A percentile compares a stretch with the other conserved stretches of the same genome.
phyloP scores from a whole-genome alignment of 2,329 filamentous ascomycete species.

The Trichophyton schoenleinii region DNA sequence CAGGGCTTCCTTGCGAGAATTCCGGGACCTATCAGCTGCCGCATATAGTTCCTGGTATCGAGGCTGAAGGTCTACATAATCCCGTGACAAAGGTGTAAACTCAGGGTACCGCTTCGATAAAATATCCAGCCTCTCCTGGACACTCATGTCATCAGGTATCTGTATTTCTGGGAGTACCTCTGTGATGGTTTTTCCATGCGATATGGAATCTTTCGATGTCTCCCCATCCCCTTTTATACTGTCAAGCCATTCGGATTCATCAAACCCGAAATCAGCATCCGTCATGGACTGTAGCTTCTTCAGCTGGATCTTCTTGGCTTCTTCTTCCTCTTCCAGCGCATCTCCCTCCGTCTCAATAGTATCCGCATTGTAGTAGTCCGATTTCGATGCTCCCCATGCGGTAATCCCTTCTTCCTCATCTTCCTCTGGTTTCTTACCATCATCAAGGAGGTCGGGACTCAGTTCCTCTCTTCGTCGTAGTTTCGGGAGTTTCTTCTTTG shows the following conservation, averaged over 20 bases:
- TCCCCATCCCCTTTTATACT: slow-evolving; percentile 38
- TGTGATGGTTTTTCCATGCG: slow-evolving; percentile 51
- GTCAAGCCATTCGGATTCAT: slow-evolving; percentile 73
- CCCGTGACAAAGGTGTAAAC: slow-evolving; percentile 72
- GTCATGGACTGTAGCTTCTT: slow-evolving; percentile 83
- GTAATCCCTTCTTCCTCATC: slow-evolving; percentile 47
- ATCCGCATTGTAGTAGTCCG: slow-evolving; percentile 90
- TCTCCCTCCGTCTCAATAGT: slow-evolving; percentile 55
- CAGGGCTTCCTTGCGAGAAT: slow-evolving; percentile 31
- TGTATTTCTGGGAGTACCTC: slow-evolving; percentile 77
- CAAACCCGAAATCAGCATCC: slow-evolving; percentile 85
- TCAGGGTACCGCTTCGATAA: slow-evolving; percentile 78
- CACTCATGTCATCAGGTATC: slow-evolving; percentile 64
- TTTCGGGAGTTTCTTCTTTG: slow-evolving; percentile 14
- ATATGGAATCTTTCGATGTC: slow-evolving; percentile 37
- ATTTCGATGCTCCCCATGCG: slow-evolving; percentile 77
- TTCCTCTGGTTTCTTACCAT: slow-evolving; percentile 42
- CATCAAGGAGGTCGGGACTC: slow-evolving; percentile 17
- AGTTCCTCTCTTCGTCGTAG: slow-evolving; percentile 13
- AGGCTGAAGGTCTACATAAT: slow-evolving; percentile 59
- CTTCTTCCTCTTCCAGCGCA: slow-evolving; percentile 81
- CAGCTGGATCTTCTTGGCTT: slow-evolving; percentile 76
- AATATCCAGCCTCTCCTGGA: slow-evolving; percentile 62
- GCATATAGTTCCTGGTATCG: slow-evolving; percentile 47
- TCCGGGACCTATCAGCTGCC: slow-evolving; percentile 41